Conservation (phyloP, 208 protist species). For the Crithidia fasciculata region DNA sequence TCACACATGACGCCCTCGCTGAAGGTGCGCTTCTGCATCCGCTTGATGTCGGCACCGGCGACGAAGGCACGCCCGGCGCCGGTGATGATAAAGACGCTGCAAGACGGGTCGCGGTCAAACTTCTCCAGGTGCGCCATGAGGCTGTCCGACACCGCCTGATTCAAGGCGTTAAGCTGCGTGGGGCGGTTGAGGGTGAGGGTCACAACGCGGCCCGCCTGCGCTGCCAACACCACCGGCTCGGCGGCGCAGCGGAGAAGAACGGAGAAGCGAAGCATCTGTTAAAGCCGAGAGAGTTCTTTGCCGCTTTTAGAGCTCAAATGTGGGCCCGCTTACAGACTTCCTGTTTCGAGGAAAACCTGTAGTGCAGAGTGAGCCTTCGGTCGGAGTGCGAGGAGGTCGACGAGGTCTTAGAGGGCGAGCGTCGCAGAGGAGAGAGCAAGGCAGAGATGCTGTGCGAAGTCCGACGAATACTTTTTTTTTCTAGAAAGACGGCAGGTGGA, state of each 20-base stretch:
- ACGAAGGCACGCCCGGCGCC: slow-evolving; percentile 95
- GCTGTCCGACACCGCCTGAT: slow-evolving; percentile 74
- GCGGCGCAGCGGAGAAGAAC: slow-evolving; percentile 41
- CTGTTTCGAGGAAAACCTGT: too few species aligned
- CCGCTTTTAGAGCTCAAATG: too few species aligned
- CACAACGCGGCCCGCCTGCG: slow-evolving; percentile 69
- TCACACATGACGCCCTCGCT: slow-evolving; percentile 76
- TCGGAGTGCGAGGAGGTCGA: too few species aligned
- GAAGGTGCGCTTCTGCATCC: slow-evolving; percentile 86
- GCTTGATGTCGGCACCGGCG: slow-evolving; percentile 96
- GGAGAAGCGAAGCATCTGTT: slow-evolving; percentile 51
- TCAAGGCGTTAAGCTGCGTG: slow-evolving; percentile 95
- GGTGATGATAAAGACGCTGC: slow-evolving; percentile 92
- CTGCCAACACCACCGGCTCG: slow-evolving; percentile 59
- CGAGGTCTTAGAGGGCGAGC: too few species aligned
- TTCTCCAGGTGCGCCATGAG: slow-evolving; percentile 71
- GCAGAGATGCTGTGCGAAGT: too few species aligned
- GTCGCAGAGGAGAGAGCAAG: too few species aligned
- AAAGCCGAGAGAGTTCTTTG: too few species aligned
- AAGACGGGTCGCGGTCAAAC: slow-evolving; percentile 82
- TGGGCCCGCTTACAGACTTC: too few species aligned
- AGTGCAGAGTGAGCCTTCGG: too few species aligned
- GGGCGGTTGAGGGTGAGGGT: slow-evolving; percentile 94
- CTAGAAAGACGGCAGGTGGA: too few species aligned
- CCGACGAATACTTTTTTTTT: too few species aligned